Base-by-base conservation (phyloP, 2,329 filamentous ascomycete species). In the Chalaropsis thielavioides region DNA sequence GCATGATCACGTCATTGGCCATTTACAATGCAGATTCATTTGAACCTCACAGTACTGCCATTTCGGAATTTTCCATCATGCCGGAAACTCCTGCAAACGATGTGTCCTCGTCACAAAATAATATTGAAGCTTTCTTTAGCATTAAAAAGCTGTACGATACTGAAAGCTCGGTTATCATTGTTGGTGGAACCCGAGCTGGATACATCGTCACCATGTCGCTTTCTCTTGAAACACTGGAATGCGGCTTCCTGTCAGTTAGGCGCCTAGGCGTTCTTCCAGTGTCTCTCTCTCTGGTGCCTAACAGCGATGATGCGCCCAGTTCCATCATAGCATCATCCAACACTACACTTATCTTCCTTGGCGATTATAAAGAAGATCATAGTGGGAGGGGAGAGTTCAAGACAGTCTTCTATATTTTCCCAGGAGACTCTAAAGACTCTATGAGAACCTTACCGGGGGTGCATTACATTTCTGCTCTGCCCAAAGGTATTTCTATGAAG, bases 131-230 rank as follows among this genome's bases (percentile, higher is more conserved):
- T 1, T 71, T 81, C 22, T 81, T 77, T 8, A 81, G 78, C 64
- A 74, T 83, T 43, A 73, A 74, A 38, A 67, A 70, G 49, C 69
- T 76, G 7, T 69, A 70, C 1, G 71, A 75, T 63, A 68, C 67
- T 2, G 51, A 63, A 1, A 67, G 71, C 13, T 70, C 69, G 6
- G 69, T 72, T 0, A 70, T 74, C 15, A 62, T 83, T 1, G 70
- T 78, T 3, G 70, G 76, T 8, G 82, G 82, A 8, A 82, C 80
- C 31, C 76, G 80, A 63, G 79, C 78, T 65, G 82, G 82, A 1
- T 76, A 81, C 43, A 71, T 83, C 1, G 70, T 81, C 35, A 80
- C 75, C 0, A 64, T 81, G 31, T 35, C 59, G 2, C 49, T 67
- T 19, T 38, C 61, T 6, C 54, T 19, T n/a, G 15, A 15, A 17